Evolutionary conservation across 768 basidiomycete species (phyloP).

Genomic region (Calocybe indica): DNA sequence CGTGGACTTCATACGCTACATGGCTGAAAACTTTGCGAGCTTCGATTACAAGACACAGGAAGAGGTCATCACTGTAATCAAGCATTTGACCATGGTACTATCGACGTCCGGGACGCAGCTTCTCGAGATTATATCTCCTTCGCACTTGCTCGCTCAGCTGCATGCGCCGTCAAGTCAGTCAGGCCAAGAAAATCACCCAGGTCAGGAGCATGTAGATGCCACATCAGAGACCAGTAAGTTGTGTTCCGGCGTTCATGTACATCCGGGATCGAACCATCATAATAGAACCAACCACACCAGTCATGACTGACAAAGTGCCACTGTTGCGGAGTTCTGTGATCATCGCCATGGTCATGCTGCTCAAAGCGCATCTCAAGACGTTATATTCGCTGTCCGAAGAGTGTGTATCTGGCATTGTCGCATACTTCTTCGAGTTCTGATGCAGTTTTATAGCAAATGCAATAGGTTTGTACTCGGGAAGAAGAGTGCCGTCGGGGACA

Average conservation of each 20-base stretch:
- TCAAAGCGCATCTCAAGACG: slow-evolving; percentile 80
- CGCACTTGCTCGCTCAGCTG: slow-evolving; percentile 60
- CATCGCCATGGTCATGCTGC: slow-evolving; percentile 78
- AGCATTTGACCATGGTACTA: slow-evolving; percentile 65
- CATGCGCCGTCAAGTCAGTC: slow-evolving; percentile 55
- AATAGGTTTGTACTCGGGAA: slow-evolving; percentile 82
- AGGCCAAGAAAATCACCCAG: slow-evolving; percentile 85
- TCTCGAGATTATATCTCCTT: slow-evolving; percentile 69
- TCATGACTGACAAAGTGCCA: slow-evolving; percentile 16
- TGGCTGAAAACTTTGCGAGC: slow-evolving; percentile 89
- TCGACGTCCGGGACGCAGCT: slow-evolving; percentile 80
- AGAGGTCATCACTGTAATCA: slow-evolving; percentile 83
- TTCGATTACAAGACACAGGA: slow-evolving; percentile 96
- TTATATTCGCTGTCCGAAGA: slow-evolving; percentile 89
- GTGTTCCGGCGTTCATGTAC: too few species aligned
- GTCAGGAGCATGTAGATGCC: too few species aligned
- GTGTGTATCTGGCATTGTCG: slow-evolving; percentile 38
- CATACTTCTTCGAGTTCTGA: neutral
- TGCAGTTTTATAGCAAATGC: slow-evolving; percentile 63
- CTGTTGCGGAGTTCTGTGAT: slow-evolving; percentile 67
- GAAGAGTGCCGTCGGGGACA: slow-evolving; percentile 87
- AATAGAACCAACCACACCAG: slow-evolving; percentile 1
- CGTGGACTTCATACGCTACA: slow-evolving; percentile 82
- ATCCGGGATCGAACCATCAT: too few species aligned
- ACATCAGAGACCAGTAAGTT: too few species aligned